A percentile compares a stretch with the other conserved stretches of the same genome.
phyloP scores from a whole-genome alignment of 805 yeast species.

The Metschnikowia colocasiae region DNA sequence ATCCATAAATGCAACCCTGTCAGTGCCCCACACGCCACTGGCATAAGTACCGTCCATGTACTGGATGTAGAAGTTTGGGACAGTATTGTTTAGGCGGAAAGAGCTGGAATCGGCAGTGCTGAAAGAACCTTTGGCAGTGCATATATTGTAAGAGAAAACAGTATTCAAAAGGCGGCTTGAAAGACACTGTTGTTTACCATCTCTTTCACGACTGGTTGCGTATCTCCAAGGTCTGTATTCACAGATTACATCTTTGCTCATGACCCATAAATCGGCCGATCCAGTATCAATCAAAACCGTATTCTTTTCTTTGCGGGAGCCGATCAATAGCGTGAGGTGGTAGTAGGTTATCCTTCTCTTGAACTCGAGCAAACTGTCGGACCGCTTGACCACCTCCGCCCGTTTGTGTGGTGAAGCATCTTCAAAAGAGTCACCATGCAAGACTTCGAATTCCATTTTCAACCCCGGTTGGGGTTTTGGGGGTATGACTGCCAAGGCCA shows the following conservation, averaged over 20 bases:
- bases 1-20: neutral
- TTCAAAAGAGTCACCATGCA: too few relatives aligned
- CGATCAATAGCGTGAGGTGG: neutral
- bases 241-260: neutral
- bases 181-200: too few relatives aligned
- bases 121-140: neutral
- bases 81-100: neutral
- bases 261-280: neutral
- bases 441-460: too few relatives aligned
- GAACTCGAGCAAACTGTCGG: too few relatives aligned
- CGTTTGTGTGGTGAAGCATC: too few relatives aligned
- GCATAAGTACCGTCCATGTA: neutral
- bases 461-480: too few relatives aligned
- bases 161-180: too few relatives aligned
- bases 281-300: neutral
- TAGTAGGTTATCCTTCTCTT: too few relatives aligned
- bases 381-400: too few relatives aligned
- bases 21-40: neutral
- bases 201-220: too few relatives aligned
- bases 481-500: too few relatives aligned
- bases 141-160: too few relatives aligned
- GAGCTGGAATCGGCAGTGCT: neutral
- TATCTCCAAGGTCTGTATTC: neutral
- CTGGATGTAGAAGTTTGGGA: neutral
- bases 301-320: neutral